phyloP scores from a whole-genome alignment of 2,329 filamentous ascomycete species.

The Huntiella omanensis region DNA sequence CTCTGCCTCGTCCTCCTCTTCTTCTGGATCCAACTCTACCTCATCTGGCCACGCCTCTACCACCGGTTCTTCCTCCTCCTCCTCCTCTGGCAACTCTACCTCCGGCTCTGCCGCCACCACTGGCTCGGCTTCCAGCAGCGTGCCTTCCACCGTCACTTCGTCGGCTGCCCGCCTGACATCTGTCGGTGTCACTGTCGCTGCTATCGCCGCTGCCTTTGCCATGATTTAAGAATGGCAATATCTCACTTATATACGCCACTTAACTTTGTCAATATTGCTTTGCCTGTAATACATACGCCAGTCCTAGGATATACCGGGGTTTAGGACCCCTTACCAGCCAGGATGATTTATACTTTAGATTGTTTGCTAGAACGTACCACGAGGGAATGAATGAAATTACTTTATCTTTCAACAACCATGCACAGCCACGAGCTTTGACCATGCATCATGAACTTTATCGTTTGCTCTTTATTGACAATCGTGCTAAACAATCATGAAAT shows the following conservation, averaged over 20 bases:
- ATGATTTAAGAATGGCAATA: conserved; percentile 7
- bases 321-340: too few relatives aligned
- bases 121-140: not conserved
- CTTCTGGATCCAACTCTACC: conserved; percentile 3
- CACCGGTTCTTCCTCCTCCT: conserved; percentile 1
- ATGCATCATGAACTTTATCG: too few relatives aligned
- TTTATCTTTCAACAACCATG: too few relatives aligned
- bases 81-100: not conserved
- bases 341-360: too few relatives aligned
- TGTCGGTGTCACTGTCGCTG: conserved; percentile 7
- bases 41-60: not conserved
- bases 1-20: not conserved
- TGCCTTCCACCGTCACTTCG: conserved; percentile 4
- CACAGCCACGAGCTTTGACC: too few relatives aligned
- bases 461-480: too few relatives aligned
- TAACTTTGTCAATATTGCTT: too few relatives aligned
- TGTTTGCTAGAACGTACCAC: not conserved
- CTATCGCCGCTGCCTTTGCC: conserved; percentile 8
- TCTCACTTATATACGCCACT: too few relatives aligned
- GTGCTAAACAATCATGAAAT: too few relatives aligned
- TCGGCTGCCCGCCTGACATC: conserved; percentile 8
- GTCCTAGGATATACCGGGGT: too few relatives aligned
- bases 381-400: not conserved
- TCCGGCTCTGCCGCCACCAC: conserved; percentile 1
- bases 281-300: too few relatives aligned